Conservation (phyloP, 2,329 filamentous ascomycete genomes). For the Trichoderma koningiopsis region DNA sequence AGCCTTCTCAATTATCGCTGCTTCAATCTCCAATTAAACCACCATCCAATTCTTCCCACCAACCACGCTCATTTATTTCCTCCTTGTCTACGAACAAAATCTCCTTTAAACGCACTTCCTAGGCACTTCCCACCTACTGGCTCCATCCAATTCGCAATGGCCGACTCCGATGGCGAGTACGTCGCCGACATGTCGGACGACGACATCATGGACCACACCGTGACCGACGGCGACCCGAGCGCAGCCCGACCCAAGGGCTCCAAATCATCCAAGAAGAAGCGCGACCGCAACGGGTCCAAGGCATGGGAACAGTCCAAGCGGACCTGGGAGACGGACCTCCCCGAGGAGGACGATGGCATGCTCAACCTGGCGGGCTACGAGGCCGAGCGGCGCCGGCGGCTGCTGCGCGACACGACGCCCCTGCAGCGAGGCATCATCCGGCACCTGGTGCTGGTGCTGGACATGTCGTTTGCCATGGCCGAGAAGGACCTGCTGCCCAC, state of each 20-base stretch:
- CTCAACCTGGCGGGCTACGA: constrained; percentile 78
- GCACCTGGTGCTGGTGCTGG: constrained; percentile 87
- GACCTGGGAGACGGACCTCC: constrained; percentile 71
- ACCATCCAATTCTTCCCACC: background rate
- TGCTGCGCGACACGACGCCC: constrained; percentile 91
- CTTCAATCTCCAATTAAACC: background rate
- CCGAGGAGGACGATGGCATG: constrained; percentile 72
- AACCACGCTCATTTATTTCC: background rate
- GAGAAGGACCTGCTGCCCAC: constrained; percentile 94
- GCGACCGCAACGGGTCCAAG: constrained; percentile 49
- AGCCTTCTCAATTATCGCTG: constrained; percentile 21
- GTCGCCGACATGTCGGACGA: constrained; percentile 66
- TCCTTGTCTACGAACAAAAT: too few relatives aligned
- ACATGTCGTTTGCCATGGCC: constrained; percentile 90
- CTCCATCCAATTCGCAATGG: constrained; percentile 51
- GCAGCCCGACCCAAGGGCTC: constrained; percentile 35
- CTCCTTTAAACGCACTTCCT: background rate
- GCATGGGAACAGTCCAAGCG: constrained; percentile 69
- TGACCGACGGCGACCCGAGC: constrained; percentile 42
- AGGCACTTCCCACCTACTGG: background rate
- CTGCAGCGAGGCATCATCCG: constrained; percentile 96
- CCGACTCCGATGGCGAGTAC: constrained; percentile 73
- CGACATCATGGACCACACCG: constrained; percentile 57
- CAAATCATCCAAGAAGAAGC: constrained; percentile 38
- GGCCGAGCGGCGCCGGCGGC: constrained; percentile 76